These are phyloP conservation scores for Avena insularis DNA, from an alignment of 176 grass and related monocot species.

Conservation along the genomic window DNA sequence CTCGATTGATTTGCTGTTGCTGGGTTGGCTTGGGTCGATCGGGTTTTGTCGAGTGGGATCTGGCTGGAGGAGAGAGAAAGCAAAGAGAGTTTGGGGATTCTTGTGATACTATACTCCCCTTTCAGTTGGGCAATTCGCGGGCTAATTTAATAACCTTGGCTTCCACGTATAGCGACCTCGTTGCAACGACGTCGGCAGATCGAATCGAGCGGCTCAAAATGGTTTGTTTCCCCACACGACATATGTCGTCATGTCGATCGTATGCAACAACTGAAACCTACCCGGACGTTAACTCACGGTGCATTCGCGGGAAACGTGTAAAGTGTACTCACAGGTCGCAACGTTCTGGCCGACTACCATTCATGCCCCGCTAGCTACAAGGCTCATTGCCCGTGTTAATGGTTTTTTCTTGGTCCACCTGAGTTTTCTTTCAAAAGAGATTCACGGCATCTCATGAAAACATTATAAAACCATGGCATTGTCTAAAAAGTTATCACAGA, in stretches of 20 bases:
- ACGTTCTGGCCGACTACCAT: no score
- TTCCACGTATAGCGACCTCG: background rate
- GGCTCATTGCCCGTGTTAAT: no score
- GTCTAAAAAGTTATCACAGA: no score
- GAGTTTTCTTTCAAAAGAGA: no score
- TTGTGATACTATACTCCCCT: background rate
- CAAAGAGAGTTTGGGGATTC: background rate
- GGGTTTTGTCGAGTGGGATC: slow-evolving; percentile 46
- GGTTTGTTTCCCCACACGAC: background rate
- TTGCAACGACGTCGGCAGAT: slow-evolving; percentile 32
- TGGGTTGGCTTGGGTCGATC: slow-evolving; percentile 29
- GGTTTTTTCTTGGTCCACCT: no score
- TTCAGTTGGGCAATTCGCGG: slow-evolving; percentile 3
- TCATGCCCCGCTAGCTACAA: no score
- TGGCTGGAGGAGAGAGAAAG: slow-evolving; percentile 11
- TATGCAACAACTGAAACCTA: background rate
- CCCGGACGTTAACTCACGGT: background rate
- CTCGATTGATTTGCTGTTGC: background rate
- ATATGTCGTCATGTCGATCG: background rate
- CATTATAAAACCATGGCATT: no score
- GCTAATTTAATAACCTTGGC: slow-evolving; percentile 20
- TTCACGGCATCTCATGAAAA: no score
- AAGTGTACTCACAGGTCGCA: background rate
- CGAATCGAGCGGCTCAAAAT: background rate
- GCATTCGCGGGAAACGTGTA: background rate